Conservation (phyloP, 257 asterid genomes). For the Haberlea rhodopensis region DNA sequence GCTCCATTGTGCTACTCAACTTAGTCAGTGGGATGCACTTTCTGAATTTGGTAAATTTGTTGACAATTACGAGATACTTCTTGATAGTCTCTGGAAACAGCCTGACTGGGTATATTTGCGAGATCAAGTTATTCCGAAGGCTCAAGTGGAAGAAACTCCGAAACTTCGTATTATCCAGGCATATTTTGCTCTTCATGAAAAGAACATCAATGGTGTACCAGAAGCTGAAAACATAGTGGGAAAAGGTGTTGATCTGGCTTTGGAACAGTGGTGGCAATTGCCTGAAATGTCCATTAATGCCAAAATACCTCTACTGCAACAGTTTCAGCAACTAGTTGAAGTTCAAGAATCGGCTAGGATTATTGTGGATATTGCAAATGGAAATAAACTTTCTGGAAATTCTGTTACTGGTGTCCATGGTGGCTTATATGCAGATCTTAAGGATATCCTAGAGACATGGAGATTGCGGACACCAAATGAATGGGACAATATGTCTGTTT, state of each 20-base stretch:
- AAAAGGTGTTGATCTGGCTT: conserved; percentile 94
- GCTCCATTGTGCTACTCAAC: conserved; percentile 91
- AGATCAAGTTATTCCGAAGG: conserved; percentile 93
- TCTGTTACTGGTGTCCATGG: conserved; percentile 79
- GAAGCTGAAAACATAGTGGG: conserved; percentile 93
- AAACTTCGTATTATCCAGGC: conserved; percentile 93
- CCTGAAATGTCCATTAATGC: conserved; percentile 98
- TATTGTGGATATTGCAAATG: conserved; percentile 87
- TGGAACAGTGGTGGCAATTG: conserved; percentile 99
- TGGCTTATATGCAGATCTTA: conserved; percentile 85
- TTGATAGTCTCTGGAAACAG: conserved; percentile 97
- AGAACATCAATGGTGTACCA: conserved; percentile 78
- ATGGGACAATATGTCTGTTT: conserved; percentile 97
- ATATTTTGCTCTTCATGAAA: conserved; percentile 97
- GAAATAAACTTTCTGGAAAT: conserved; percentile 80
- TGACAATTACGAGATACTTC: conserved; percentile 90
- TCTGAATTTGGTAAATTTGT: conserved; percentile 90
- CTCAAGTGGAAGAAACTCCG: conserved; percentile 96
- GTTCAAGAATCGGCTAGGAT: conserved; percentile 97
- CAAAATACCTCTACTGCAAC: conserved; percentile 93
- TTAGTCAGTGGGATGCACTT: conserved; percentile 97
- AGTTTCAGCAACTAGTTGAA: conserved; percentile 97
- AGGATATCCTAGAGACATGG: conserved; percentile 99
- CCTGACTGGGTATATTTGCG: conserved; percentile 94
- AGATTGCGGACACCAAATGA: conserved; percentile 96